These are phyloP conservation scores for Termitomyces sp. DNA, from an alignment of 768 basidiomycete genomes.

Conservation along the genomic window DNA sequence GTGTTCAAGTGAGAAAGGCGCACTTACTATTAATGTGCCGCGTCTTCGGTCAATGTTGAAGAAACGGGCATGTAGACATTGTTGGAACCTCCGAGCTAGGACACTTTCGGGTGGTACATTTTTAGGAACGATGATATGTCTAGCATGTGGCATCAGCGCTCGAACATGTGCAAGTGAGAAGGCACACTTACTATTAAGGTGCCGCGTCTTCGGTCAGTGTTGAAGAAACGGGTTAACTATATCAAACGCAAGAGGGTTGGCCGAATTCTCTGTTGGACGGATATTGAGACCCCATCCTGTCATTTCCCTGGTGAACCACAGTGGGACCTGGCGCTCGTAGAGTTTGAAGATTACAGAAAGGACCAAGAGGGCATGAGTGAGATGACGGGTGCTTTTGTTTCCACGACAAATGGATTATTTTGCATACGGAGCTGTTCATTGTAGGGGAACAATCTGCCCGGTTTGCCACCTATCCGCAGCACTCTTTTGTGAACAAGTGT, in stretches of 20 bases:
- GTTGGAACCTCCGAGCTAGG: no score
- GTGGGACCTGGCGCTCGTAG: no score
- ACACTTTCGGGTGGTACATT: not conserved
- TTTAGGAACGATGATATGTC: conserved; percentile 13
- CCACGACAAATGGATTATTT: not conserved
- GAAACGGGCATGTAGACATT: no score
- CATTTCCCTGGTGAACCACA: not conserved
- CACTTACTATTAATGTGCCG: no score
- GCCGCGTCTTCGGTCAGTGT: conserved; percentile 36
- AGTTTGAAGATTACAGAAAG: not conserved
- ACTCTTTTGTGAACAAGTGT: not conserved
- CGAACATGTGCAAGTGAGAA: not conserved
- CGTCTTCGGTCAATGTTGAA: no score
- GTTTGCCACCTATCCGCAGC: not conserved
- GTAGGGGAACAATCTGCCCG: not conserved
- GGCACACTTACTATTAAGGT: conserved; percentile 30
- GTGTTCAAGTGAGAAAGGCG: no score
- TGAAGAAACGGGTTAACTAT: no score
- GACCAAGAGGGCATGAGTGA: not conserved
- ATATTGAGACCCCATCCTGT: conserved; percentile 7
- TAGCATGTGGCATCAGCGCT: no score
- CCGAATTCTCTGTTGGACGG: conserved; percentile 12
- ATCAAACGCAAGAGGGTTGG: no score
- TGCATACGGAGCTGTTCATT: not conserved
- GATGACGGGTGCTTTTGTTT: not conserved